A percentile compares a stretch with the other conserved stretches of the same genome.
Evolutionary conservation across 352 stramenopile genomes (phyloP).

Genomic region (Phytophthora melonis): DNA sequence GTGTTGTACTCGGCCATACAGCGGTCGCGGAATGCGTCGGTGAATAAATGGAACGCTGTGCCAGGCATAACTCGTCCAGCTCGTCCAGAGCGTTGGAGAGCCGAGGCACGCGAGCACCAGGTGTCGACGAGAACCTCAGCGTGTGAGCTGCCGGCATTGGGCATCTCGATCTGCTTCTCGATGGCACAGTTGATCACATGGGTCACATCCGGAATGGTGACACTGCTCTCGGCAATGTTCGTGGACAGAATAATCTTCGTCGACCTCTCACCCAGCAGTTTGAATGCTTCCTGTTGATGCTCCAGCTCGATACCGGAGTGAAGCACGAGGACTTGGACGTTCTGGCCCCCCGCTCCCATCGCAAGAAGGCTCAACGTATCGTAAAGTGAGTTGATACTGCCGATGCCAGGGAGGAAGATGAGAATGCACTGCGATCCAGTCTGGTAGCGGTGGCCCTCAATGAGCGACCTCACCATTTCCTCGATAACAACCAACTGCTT

Average conservation of each 20-base stretch:
- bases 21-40: constrained; percentile 61
- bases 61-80: constrained; percentile 94
- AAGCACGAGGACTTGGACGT: constrained; percentile 66
- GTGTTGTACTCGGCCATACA: constrained; percentile 88
- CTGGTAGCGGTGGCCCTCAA: constrained; percentile 51
- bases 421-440: constrained; percentile 86
- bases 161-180: constrained; percentile 89
- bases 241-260: constrained; percentile 96
- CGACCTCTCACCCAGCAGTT: constrained; percentile 47
- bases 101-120: constrained; percentile 96
- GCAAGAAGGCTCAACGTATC: constrained; percentile 67
- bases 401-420: constrained; percentile 96
- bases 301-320: constrained; percentile 82
- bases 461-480: constrained; percentile 66
- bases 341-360: constrained; percentile 23
- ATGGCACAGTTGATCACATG: constrained; percentile 90
- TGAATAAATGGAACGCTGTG: constrained; percentile 92
- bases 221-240: constrained; percentile 97
- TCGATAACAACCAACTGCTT: constrained; percentile 67
- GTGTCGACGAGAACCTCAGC: constrained; percentile 79
- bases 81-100: constrained; percentile 85
- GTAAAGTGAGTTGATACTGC: constrained; percentile 93
- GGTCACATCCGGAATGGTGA: constrained; percentile 96
- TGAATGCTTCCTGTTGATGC: constrained; percentile 79
- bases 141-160: constrained; percentile 68